These are phyloP conservation scores for Fusarium marasasianum DNA, from an alignment of 2,329 filamentous ascomycete species.

Conservation along the genomic window DNA sequence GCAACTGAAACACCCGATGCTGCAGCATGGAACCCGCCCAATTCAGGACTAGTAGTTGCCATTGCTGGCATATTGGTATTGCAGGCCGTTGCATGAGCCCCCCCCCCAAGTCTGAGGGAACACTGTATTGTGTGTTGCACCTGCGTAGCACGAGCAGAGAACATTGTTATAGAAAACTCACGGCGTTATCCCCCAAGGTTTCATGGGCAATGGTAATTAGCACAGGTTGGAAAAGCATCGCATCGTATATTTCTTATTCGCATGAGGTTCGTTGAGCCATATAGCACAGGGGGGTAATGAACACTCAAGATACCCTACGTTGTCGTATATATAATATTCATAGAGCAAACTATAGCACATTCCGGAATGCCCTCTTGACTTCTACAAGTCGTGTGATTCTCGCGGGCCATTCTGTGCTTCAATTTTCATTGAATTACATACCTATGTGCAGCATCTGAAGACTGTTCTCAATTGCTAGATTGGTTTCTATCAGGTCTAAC, in stretches of 20 bases:
- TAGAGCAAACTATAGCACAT: neutral
- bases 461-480: neutral
- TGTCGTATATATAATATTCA: neutral
- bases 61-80: slow-evolving; percentile 23
- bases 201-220: neutral
- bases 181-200: neutral
- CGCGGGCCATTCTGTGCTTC: neutral
- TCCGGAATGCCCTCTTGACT: neutral
- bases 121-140: neutral
- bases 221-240: slow-evolving; percentile 8
- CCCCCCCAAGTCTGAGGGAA: neutral
- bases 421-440: neutral
- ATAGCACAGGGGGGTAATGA: slow-evolving; percentile 2
- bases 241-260: neutral
- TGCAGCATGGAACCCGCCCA: slow-evolving; percentile 22
- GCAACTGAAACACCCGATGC: slow-evolving; percentile 48
- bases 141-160: neutral
- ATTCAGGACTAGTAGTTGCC: slow-evolving; percentile 4
- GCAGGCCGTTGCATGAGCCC: slow-evolving; percentile 1
- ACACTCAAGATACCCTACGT: slow-evolving; percentile 14
- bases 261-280: neutral
- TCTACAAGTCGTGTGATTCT: neutral
- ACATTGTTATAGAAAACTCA: neutral
- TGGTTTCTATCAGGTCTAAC: neutral
- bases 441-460: neutral